phyloP scores from a whole-genome alignment of 176 grass and related monocot genomes.

The Raddia distichophylla region DNA sequence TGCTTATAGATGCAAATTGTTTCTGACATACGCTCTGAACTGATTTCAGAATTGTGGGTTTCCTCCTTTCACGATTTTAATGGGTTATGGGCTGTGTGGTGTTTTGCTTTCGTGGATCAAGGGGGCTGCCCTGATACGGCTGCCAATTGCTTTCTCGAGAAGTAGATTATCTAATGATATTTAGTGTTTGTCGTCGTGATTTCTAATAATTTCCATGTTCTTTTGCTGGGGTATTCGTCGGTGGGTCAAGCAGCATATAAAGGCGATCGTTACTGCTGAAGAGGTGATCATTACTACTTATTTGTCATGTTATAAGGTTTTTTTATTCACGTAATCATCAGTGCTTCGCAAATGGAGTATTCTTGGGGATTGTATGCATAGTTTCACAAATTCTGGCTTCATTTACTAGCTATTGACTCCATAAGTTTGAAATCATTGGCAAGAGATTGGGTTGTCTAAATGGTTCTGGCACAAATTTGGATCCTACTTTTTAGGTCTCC shows the following conservation, averaged over 20 bases:
- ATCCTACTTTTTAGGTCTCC: neutral
- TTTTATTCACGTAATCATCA: neutral
- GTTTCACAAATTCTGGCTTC: neutral
- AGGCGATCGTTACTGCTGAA: conserved; percentile 96
- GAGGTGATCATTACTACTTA: conserved; percentile 62
- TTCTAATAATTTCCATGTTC: conserved; percentile 38
- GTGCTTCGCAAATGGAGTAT: neutral
- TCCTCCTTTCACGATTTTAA: conserved; percentile 15
- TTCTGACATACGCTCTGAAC: neutral
- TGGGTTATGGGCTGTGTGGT: neutral
- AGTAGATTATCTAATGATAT: neutral
- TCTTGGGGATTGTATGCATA: neutral
- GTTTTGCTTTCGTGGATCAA: conserved; percentile 17
- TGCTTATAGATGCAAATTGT: neutral
- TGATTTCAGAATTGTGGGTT: neutral
- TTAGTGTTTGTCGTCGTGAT: neutral
- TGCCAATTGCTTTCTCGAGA: conserved; percentile 14
- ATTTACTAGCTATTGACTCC: neutral
- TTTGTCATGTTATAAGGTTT: conserved; percentile 26
- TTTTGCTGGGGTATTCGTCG: conserved; percentile 31
- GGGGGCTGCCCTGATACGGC: neutral
- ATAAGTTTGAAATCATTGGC: neutral
- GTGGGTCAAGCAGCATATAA: conserved; percentile 79
- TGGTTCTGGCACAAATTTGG: neutral
- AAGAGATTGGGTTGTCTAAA: neutral